Evolutionary conservation across 345 rosid genomes (phyloP).

Genomic region (Eucalyptus globulus): DNA sequence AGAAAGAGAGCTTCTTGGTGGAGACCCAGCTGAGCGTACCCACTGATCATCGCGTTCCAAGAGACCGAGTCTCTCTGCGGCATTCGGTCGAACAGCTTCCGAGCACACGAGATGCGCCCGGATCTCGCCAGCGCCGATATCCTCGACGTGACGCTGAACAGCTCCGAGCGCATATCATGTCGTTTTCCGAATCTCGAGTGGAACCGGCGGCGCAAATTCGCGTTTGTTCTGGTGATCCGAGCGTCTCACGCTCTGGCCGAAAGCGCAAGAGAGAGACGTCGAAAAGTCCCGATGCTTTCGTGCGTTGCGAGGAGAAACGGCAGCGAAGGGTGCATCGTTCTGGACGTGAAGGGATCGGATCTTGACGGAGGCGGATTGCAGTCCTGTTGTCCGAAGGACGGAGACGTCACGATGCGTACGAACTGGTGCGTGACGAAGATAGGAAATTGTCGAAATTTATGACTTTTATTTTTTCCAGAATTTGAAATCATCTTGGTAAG

Average conservation of each 20-base stretch:
- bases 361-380: background rate
- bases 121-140: constrained; percentile 15
- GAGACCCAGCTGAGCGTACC: constrained; percentile 51
- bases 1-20: constrained; percentile 36
- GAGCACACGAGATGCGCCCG: constrained; percentile 37
- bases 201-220: background rate
- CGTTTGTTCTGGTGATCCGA: background rate
- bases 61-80: constrained; percentile 36
- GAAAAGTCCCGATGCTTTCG: background rate
- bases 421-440: fast-evolving
- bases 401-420: background rate
- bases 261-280: fast-evolving
- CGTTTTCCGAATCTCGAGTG: background rate
- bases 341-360: background rate
- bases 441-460: too few relatives aligned
- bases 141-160: constrained; percentile 38
- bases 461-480: background rate
- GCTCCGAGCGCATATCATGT: constrained; percentile 3
- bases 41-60: constrained; percentile 72
- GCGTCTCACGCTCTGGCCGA: background rate
- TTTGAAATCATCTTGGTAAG: background rate
- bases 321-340: background rate
- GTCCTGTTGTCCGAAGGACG: background rate
- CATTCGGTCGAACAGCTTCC: constrained; percentile 67
- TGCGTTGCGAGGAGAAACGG: background rate